Evolutionary conservation across 768 basidiomycete species (phyloP), one percentile per base, ranked within the genome.

Genomic region (Fomitopsis pulvina): DNA sequence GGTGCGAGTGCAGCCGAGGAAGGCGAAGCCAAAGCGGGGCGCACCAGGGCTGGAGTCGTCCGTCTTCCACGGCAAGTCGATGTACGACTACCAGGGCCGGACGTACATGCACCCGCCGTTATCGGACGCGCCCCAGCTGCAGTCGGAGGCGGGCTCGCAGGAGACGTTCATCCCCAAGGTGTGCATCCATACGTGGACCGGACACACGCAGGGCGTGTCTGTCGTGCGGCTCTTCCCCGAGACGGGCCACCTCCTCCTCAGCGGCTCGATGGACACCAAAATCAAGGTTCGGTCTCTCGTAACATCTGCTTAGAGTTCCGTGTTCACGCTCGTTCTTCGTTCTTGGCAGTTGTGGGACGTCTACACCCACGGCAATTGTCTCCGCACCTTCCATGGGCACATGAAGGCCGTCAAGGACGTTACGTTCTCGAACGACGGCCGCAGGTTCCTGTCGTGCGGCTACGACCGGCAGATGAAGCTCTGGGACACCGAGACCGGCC

Each of bases 401-500:
- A 81, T 84, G 45, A 93, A 96, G 61, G 93, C 94, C 24, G 92
- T 99, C 56, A 96, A 96, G 67, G 96, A 99, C 56, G 77, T 99
- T 53, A 83, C 84, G 8, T 99, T 99, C 67, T 92, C 92, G 46
- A 97, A 96, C 63, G 88, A 92, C 55, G 96, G 96, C 1, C 78
- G 77, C 29, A 77, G 75, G 55, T 98, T 99, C 73, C 66, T 99
- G 43, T 93, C 90, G 14, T 95, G 94, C 57, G 85, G 81, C 45
- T 98, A 96, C 60, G 96, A 99, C 67, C 87, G 93, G 45, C 87
- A 92, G 64, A 93, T 98, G 84, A 99, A 99, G 68, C 75, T 97
- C 11, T 99, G 96, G 96, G 95, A 99, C 61, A 97, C 96, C 18
- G 96, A 99, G 70, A 98, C 96, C 0, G 95, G 93, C 1, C 91